Evolutionary conservation across 768 basidiomycete species (phyloP).

Genomic region (Clathrus columnatus): DNA sequence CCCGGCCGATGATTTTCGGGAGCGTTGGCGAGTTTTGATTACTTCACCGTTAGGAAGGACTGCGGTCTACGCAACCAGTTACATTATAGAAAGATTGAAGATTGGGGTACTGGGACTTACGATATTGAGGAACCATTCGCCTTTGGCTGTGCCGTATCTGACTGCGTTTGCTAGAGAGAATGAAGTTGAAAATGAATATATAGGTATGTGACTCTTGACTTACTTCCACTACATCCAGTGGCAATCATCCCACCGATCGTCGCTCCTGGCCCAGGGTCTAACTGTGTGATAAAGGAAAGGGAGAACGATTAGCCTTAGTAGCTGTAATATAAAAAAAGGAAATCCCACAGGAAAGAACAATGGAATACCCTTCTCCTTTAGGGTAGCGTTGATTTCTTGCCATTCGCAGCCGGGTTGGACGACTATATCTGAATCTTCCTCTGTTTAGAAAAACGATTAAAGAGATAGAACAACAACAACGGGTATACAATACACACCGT

Average conservation of each 20-base stretch:
- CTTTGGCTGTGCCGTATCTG: constrained; percentile 82
- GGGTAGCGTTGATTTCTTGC: constrained; percentile 61
- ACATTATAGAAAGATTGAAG: background rate
- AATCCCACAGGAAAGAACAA: constrained; percentile 71
- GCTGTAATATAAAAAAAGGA: background rate
- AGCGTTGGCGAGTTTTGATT: constrained; percentile 75
- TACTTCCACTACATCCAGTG: constrained; percentile 81
- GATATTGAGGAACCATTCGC: constrained; percentile 83
- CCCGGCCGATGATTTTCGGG: constrained; percentile 81
- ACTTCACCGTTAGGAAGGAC: constrained; percentile 85
- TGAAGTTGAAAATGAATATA: background rate
- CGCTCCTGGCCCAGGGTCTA: constrained; percentile 71
- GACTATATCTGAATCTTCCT: constrained; percentile 61
- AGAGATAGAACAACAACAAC: background rate
- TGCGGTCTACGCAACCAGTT: constrained; percentile 49
- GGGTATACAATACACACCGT: constrained; percentile 36
- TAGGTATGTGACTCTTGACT: constrained; percentile 18
- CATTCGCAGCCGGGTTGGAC: constrained; percentile 68
- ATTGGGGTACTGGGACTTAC: constrained; percentile 30
- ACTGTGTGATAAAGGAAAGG: constrained; percentile 27
- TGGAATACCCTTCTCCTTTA: constrained; percentile 64
- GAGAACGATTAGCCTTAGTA: background rate
- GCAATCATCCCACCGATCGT: constrained; percentile 83
- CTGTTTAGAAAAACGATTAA: constrained; percentile 25
- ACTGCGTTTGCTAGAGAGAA: constrained; percentile 57